phyloP scores from a whole-genome alignment of 208 protist genomes.

The Herpetomonas samuelpessoai region DNA sequence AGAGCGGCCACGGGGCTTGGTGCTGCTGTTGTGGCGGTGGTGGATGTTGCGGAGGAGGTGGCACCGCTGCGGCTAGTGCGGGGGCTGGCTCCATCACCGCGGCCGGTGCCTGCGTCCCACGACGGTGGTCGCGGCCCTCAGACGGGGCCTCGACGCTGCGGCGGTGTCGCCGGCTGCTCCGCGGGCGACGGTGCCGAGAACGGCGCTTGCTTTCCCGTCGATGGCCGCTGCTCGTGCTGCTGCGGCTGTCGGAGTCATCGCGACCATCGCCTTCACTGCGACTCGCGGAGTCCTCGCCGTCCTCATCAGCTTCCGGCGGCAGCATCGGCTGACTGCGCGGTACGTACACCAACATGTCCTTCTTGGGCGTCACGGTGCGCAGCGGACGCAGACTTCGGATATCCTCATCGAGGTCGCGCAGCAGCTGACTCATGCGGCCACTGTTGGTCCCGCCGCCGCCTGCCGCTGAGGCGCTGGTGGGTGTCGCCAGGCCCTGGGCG shows the following conservation, averaged over 20 bases:
- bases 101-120: neutral
- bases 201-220: neutral
- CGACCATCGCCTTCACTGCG: constrained; percentile 26
- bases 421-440: constrained; percentile 66
- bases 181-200: neutral
- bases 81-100: neutral
- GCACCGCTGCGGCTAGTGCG: neutral
- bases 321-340: constrained; percentile 26
- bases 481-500: neutral
- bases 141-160: too few relatives aligned
- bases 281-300: neutral
- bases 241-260: neutral
- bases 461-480: neutral
- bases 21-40: neutral
- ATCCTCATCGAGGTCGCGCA: constrained; percentile 81
- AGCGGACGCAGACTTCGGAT: constrained; percentile 76
- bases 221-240: neutral
- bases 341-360: constrained; percentile 73
- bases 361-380: constrained; percentile 54
- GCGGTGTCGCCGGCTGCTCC: neutral
- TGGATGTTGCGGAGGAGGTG: neutral
- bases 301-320: constrained; percentile 4
- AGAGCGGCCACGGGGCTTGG: neutral
- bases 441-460: constrained; percentile 13
- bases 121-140: neutral